phyloP scores from a whole-genome alignment of 169 alveolate genomes.

The Plasmodium vivax region DNA sequence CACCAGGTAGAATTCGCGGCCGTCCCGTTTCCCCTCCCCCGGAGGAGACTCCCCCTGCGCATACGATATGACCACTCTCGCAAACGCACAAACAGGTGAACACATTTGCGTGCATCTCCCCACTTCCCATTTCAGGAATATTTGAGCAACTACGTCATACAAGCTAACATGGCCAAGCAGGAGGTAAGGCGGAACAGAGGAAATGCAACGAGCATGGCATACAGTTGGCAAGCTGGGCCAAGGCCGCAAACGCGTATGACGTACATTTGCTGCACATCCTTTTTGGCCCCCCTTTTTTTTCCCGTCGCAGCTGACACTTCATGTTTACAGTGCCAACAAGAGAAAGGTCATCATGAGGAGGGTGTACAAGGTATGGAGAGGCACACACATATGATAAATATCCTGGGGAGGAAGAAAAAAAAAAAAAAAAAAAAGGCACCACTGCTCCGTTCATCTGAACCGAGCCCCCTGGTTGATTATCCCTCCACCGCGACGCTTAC shows the following conservation, averaged over 20 bases:
- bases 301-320: conserved; percentile 21
- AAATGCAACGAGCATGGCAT: not conserved
- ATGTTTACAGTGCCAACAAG: conserved; percentile 5
- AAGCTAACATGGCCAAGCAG: conserved; percentile 1
- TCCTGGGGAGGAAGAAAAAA: not conserved
- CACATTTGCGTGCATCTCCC: not conserved
- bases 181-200: conserved; percentile 19
- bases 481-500: not conserved
- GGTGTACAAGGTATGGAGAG: conserved; percentile 51
- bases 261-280: not conserved
- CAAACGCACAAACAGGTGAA: not conserved
- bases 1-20: conserved; percentile 13
- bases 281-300: not conserved
- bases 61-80: not conserved
- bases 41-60: not conserved
- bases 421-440: not conserved
- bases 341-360: conserved; percentile 18
- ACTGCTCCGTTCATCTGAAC: not conserved
- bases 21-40: not conserved
- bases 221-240: not conserved
- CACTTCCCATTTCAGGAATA: conserved; percentile 3
- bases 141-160: conserved; percentile 30
- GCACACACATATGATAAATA: not conserved
- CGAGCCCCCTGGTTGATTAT: not conserved
- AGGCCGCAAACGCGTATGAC: not conserved